Evolutionary conservation across 2,329 filamentous ascomycete genomes (phyloP).

Genomic region (Magnaporthales sp.): DNA sequence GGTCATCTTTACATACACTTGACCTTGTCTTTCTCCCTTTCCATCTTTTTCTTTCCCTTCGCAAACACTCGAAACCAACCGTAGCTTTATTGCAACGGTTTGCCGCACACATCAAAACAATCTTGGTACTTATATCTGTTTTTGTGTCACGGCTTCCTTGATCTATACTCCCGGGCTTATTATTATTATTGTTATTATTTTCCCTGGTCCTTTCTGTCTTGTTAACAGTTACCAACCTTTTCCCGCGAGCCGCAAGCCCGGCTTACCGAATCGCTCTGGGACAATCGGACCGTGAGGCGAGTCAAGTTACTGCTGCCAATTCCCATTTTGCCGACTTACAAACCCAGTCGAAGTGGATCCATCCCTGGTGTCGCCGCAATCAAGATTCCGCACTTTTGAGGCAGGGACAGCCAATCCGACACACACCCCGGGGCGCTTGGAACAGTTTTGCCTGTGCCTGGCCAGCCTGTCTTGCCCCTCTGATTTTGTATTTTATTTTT

Average conservation of each 20-base stretch:
- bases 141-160: background rate
- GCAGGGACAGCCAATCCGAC: background rate
- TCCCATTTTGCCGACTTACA: conserved; percentile 6
- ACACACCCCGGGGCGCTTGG: background rate
- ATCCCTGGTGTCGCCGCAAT: background rate
- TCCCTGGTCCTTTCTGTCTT: background rate
- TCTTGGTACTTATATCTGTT: background rate
- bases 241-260: background rate
- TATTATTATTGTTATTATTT: too few relatives aligned
- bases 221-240: background rate
- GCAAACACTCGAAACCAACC: background rate
- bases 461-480: background rate
- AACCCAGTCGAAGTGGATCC: background rate
- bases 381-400: background rate
- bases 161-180: too few relatives aligned
- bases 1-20: background rate
- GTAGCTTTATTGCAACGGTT: background rate
- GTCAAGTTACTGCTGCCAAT: conserved; percentile 1
- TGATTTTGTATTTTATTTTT: background rate
- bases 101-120: background rate
- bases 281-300: conserved; percentile 3
- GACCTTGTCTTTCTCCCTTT: background rate
- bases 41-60: background rate
- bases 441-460: background rate
- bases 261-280: background rate